Evolutionary conservation across 2,329 filamentous ascomycete species (phyloP), one percentile per base, ranked within the genome.

Genomic region (Calonectria henricotiae): DNA sequence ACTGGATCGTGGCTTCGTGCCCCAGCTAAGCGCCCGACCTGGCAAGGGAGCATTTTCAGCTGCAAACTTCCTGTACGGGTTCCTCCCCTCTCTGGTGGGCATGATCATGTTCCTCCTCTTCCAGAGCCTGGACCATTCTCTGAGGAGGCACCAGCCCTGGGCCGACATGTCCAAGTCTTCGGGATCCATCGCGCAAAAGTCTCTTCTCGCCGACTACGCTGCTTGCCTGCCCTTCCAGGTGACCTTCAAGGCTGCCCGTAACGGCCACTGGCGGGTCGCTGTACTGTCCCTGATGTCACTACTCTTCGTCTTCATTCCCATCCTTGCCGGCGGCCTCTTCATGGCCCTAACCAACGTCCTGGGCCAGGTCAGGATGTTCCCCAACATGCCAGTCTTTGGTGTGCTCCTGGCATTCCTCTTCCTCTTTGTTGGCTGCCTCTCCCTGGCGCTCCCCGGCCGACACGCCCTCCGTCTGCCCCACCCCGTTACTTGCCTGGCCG

Each of bases 11-110:
- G 95, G 95, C 9, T 98, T 97, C 80, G 81, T 87, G 7, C 94
- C 95, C 2, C 84, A 87, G 7, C 84, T 98, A 1, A 83, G 86
- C 11, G 90, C 92, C 0, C 84, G 86, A 3, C 90, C 94, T 1
- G 84, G 88, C 4, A 77, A 82, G 0, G 85, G 85, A 30, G 93
- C 92, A 20, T 98, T 97, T 82, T 97, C 94, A 1, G 86, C 93
- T 0, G 94, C 94, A 61, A 94, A 98, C 82, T 98, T 98, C 83
- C 84, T 98, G 62, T 98, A 95, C 85, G 90, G 89, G 71, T 94
- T 95, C 81, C 67, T 95, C 25, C 93, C 93, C 0, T 89, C 91
- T 3, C 75, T 93, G 0, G 79, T 95, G 32, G 93, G 91, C 5
- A 89, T 91, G 77, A 74, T 93, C 17, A 83, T 94, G 60, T 93